Evolutionary conservation across 495 filamentous ascomycete species (phyloP).

Genomic region (Penicillium verhagenii): DNA sequence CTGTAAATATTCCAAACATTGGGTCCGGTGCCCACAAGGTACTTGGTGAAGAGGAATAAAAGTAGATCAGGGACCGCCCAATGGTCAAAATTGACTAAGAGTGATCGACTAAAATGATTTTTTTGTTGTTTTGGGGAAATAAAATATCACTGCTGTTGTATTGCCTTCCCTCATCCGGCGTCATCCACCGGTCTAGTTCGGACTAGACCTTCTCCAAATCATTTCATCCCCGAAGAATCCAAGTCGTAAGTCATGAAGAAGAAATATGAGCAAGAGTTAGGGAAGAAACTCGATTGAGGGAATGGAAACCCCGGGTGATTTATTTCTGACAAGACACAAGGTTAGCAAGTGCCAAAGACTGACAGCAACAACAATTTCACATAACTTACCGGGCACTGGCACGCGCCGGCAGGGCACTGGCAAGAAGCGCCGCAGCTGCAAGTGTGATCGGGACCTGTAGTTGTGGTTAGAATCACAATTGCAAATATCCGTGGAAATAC

Average conservation of each 20-base stretch:
- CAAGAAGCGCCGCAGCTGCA: constrained; percentile 48
- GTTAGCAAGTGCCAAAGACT: constrained; percentile 14
- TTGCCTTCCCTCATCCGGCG: background rate
- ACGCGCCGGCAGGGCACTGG: constrained; percentile 46
- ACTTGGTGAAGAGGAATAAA: constrained; percentile 25
- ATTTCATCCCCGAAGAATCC: background rate
- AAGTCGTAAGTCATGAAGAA: background rate
- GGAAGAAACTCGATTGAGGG: background rate
- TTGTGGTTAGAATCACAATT: constrained; percentile 18
- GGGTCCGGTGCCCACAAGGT: constrained; percentile 29
- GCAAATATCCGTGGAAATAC: constrained; percentile 5
- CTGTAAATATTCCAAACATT: constrained; percentile 13
- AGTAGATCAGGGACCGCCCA: constrained; percentile 12
- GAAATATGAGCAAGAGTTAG: background rate
- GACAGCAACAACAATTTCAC: background rate
- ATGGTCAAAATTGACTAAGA: constrained; percentile 3
- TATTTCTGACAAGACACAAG: constrained; percentile 26
- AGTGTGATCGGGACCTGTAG: constrained; percentile 38
- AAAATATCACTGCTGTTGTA: background rate
- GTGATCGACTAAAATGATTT: background rate
- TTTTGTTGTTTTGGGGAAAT: background rate
- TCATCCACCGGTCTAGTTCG: background rate
- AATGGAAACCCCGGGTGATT: constrained; percentile 7
- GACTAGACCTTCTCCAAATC: background rate
- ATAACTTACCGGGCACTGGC: constrained; percentile 45